Conservation (phyloP, 139 green algal species). For the Chlorella vulgaris region DNA sequence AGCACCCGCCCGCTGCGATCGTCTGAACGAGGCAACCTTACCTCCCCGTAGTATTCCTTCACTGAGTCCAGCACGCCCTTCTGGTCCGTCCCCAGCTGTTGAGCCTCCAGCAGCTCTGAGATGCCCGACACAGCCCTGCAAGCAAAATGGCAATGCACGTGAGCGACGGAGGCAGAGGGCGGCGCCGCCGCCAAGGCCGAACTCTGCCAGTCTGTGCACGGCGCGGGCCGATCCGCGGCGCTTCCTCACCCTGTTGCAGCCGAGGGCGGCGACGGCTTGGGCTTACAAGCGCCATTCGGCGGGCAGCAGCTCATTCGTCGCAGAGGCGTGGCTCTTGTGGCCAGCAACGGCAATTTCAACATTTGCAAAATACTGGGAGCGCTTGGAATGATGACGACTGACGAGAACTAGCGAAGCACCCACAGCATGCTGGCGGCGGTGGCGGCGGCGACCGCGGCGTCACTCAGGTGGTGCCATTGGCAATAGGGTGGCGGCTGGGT, state of each 20-base stretch:
- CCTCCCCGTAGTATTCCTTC: conserved; percentile 89
- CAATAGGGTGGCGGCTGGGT: no score
- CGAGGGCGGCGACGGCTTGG: background rate
- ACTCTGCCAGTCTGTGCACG: background rate
- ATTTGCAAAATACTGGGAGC: no score
- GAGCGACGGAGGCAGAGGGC: no score
- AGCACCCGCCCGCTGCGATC: no score
- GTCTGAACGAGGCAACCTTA: conserved; percentile 7
- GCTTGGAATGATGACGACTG: no score
- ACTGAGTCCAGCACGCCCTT: conserved; percentile 53
- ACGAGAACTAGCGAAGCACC: no score
- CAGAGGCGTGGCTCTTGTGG: background rate
- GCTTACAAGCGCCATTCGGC: background rate
- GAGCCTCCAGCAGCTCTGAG: conserved; percentile 25
- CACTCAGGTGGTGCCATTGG: no score
- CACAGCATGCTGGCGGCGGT: no score
- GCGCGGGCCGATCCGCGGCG: no score
- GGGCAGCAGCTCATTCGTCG: background rate
- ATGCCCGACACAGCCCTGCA: conserved; percentile 1
- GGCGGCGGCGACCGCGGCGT: no score
- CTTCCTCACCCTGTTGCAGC: background rate
- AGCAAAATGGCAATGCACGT: background rate
- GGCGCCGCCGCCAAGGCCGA: background rate
- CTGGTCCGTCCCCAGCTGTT: conserved; percentile 17
- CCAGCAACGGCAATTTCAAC: no score